A percentile compares a stretch with the other conserved stretches of the same genome.
These are phyloP conservation scores for Cyberlindnera samutprakarnensis DNA, from an alignment of 805 yeast genomes.

Conservation along the genomic window DNA sequence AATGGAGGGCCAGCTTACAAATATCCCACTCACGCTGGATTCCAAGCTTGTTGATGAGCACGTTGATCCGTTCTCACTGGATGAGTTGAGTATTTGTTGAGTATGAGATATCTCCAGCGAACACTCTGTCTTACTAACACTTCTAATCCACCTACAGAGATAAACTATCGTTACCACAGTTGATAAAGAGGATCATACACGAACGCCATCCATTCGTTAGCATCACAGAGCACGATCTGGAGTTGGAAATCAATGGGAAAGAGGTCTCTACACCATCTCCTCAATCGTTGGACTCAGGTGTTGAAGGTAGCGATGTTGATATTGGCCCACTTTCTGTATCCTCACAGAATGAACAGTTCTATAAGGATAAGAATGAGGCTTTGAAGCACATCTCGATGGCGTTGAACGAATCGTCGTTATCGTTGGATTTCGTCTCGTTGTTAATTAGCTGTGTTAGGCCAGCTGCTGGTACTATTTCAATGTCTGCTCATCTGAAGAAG, in stretches of 20 bases:
- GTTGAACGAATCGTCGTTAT: constrained; percentile 79
- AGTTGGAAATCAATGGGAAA: constrained; percentile 11
- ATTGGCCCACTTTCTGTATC: constrained; percentile 9
- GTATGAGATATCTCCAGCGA: too few species aligned
- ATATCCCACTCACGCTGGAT: constrained; percentile 16
- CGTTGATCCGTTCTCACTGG: constrained; percentile 16
- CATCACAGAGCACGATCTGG: constrained; percentile 45
- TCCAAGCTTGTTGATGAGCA: constrained; percentile 20
- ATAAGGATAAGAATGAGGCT: constrained; percentile 44
- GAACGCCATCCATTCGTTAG: constrained; percentile 52
- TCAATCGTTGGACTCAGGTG: constrained; percentile 7
- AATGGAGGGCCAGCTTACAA: constrained; percentile 9
- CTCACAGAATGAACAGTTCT: constrained; percentile 30
- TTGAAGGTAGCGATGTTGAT: constrained; percentile 6
- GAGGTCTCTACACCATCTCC: constrained; percentile 6
- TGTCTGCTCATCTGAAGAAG: constrained; percentile 76
- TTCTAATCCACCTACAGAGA: constrained; percentile 11
- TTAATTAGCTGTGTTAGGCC: constrained; percentile 77
- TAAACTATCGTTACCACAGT: constrained; percentile 39
- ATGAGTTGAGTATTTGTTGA: constrained; percentile 19
- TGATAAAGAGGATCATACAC: constrained; percentile 50
- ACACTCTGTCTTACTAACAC: too few species aligned
- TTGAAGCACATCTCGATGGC: constrained; percentile 53
- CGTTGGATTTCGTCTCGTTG: constrained; percentile 81
- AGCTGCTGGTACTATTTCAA: constrained; percentile 77